Conservation (phyloP, 768 basidiomycete genomes). For the Phanerodontia chrysosporium region DNA sequence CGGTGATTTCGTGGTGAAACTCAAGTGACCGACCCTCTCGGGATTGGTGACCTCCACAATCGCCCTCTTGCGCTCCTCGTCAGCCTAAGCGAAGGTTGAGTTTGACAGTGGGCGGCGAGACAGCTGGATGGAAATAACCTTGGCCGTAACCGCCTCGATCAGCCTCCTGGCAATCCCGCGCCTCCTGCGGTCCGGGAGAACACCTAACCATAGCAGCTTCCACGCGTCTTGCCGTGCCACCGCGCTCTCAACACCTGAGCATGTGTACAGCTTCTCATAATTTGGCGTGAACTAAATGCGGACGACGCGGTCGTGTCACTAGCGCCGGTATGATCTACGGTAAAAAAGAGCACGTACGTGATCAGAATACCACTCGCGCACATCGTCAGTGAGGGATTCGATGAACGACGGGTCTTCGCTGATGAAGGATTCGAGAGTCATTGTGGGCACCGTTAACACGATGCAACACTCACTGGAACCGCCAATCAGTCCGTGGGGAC, state of each 20-base stretch:
- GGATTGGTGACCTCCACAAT: slow-evolving; percentile 11
- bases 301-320: neutral
- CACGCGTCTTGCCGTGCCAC: slow-evolving; percentile 1
- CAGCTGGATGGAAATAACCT: neutral
- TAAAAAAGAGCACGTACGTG: slow-evolving; percentile 5
- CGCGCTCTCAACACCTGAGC: neutral
- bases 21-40: slow-evolving; percentile 2
- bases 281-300: slow-evolving; percentile 11
- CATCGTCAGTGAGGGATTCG: neutral
- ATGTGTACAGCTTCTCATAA: slow-evolving; percentile 10
- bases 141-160: neutral
- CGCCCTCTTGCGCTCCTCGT: neutral
- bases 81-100: slow-evolving; percentile 4
- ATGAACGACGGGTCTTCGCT: slow-evolving; percentile 11
- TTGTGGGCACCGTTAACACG: neutral
- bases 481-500: slow-evolving; percentile 12
- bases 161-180: slow-evolving; percentile 9
- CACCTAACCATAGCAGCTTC: slow-evolving; percentile 11
- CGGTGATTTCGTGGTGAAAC: neutral
- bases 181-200: slow-evolving; percentile 4
- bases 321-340: neutral
- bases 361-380: slow-evolving; percentile 13
- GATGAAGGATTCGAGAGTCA: neutral
- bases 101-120: neutral
- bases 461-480: slow-evolving; percentile 5